Base-by-base conservation (phyloP, 345 rosid genomes). In the Ceriops decandra region DNA sequence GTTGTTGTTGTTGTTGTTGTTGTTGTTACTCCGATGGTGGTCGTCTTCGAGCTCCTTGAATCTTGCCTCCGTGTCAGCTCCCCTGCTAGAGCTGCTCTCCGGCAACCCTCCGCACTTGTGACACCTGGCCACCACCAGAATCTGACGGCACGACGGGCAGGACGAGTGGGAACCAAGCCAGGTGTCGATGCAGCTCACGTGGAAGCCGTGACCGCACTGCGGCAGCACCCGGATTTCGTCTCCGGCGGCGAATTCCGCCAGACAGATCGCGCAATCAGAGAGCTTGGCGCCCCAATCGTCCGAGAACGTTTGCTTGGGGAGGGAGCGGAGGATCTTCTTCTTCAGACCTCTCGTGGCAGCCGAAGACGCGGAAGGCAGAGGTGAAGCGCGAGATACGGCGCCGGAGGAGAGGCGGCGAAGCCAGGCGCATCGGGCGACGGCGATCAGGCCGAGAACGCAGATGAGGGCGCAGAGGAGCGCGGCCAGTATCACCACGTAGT, bases 111-210 rank as follows among this genome's bases (percentile, higher is more conserved):
- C 93, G n/a, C 93, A 90, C 82, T 88, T 86, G 22, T 85, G 87
- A 72, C 93, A 86, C 67, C 93, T 72, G 26, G 85, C 63, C 20
- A 86, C 88, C 27, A 74, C 87, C 62, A 88, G 69, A 27, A 88
- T 82, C 77, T 86, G 91, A 59, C 96, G 96, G 86, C 96, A 90
- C 0, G 95, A 95, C 20, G 98, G 99, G 73, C 99, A 95, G 1
- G 99, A 88, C 8, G 98, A 95, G 82, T 86, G 98, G 26, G 97
- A 86, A 13, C 88, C 93, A 0, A 95, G 85, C 99, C 99, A 95
- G 66, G 85, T 85, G 84, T 95, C 98, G 35, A 95, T 90, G 72
- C 99, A 95, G 32, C 71, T 68, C 42, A 90, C 87, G 77, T 95
- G 99, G 82, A 95, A 95, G 8, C 86, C 91, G 53, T 95, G 98